These are phyloP conservation scores for Lactifluus volemus DNA, from an alignment of 768 basidiomycete species.

Conservation along the genomic window DNA sequence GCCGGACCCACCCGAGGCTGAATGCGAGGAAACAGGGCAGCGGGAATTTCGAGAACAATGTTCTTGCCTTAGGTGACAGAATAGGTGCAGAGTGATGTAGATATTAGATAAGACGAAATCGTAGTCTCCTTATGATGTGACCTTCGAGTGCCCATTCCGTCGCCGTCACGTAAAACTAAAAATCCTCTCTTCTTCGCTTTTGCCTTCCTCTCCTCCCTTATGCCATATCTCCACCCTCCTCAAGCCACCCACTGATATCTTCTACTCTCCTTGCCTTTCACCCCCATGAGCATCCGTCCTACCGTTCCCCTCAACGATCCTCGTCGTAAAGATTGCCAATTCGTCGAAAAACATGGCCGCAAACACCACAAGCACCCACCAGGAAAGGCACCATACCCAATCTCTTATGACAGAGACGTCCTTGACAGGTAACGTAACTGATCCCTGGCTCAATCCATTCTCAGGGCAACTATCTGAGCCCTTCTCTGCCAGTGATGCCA, in stretches of 20 bases:
- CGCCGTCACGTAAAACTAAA: not conserved
- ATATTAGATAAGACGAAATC: too few relatives aligned
- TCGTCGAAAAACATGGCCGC: conserved; percentile 50
- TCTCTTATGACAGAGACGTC: conserved; percentile 59
- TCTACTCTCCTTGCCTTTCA: not conserved
- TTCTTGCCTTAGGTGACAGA: too few relatives aligned
- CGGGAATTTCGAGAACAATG: too few relatives aligned
- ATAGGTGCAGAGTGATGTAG: too few relatives aligned
- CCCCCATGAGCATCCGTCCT: conserved; percentile 9
- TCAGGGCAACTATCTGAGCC: not conserved
- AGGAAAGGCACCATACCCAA: conserved; percentile 74
- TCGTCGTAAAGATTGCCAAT: conserved; percentile 44
- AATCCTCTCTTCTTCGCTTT: not conserved
- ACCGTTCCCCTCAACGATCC: conserved; percentile 2
- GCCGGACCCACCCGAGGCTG: too few relatives aligned
- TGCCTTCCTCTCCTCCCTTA: not conserved
- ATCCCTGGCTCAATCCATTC: not conserved
- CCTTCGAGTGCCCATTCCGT: too few relatives aligned
- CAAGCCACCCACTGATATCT: not conserved
- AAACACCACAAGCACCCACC: conserved; percentile 58
- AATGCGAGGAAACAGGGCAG: too few relatives aligned
- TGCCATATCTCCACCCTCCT: not conserved
- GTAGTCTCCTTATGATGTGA: too few relatives aligned
- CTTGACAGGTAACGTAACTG: conserved; percentile 65
- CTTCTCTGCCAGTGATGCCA: conserved; percentile 19